These are phyloP conservation scores for Leccinum angustisporum DNA, from an alignment of 1,284 basidiomycete genomes.

Conservation along the genomic window DNA sequence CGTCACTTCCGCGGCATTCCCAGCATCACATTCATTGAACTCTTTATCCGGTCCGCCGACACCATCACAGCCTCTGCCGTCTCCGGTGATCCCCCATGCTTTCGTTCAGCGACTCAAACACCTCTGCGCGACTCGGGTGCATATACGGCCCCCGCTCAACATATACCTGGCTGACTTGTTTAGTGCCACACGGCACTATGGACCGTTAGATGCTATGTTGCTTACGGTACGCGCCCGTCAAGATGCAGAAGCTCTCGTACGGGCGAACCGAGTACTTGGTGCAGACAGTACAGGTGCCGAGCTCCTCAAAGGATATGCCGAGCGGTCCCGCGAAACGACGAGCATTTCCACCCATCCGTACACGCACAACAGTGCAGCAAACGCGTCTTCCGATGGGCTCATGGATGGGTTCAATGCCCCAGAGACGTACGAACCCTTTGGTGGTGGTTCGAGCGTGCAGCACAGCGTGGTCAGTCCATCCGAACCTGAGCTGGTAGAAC, in stretches of 20 bases:
- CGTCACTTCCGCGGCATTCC: slow-evolving; percentile 26
- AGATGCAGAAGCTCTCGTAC: slow-evolving; percentile 61
- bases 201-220: slow-evolving; percentile 64
- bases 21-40: slow-evolving; percentile 16
- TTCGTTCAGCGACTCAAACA: slow-evolving; percentile 39
- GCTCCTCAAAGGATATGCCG: slow-evolving; percentile 37
- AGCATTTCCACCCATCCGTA: slow-evolving; percentile 19
- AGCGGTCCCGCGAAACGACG: slow-evolving; percentile 24
- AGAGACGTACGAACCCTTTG: slow-evolving; percentile 10
- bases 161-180: slow-evolving; percentile 72
- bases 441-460: slow-evolving; percentile 3
- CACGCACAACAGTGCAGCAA: slow-evolving; percentile 19
- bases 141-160: slow-evolving; percentile 49
- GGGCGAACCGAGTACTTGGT: slow-evolving; percentile 63
- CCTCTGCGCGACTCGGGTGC: slow-evolving; percentile 39
- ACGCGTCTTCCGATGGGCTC: slow-evolving; percentile 28
- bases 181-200: slow-evolving; percentile 68
- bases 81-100: slow-evolving; percentile 37
- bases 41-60: slow-evolving; percentile 21
- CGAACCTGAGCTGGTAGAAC: slow-evolving; percentile 28
- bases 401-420: slow-evolving; percentile 19
- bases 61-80: slow-evolving; percentile 15
- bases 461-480: slow-evolving; percentile 5
- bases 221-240: slow-evolving; percentile 57
- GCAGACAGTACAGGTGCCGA: slow-evolving; percentile 54